Evolutionary conservation across 108 stramenopile genomes (phyloP).

Genomic region (Epipyxis sp.): DNA sequence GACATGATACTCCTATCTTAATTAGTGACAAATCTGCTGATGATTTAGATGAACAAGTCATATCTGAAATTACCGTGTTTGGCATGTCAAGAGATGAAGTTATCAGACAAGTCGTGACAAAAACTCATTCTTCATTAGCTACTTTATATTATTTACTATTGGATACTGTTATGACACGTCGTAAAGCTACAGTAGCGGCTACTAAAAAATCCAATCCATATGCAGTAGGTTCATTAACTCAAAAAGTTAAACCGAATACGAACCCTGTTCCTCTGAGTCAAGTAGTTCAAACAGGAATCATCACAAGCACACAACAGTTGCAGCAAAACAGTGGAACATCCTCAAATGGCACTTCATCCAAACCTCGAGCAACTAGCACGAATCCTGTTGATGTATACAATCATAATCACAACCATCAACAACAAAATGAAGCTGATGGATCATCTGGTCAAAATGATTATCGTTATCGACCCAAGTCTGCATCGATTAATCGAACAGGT

Average conservation of each 20-base stretch:
- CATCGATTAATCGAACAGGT: background rate
- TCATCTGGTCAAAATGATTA: background rate
- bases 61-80: background rate
- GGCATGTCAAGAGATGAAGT: slow-evolving; percentile 32
- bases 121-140: slow-evolving; percentile 33
- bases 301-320: background rate
- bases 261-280: background rate
- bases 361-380: background rate
- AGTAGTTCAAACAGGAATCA: background rate
- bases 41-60: slow-evolving; percentile 30
- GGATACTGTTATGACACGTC: background rate
- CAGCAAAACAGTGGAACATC: background rate
- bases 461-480: background rate
- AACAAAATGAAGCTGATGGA: background rate
- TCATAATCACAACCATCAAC: background rate
- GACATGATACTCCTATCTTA: slow-evolving; percentile 27
- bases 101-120: slow-evolving; percentile 18
- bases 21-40: slow-evolving; percentile 27
- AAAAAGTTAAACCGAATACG: background rate
- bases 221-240: background rate
- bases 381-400: background rate
- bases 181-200: background rate
- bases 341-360: background rate
- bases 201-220: background rate
- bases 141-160: slow-evolving; percentile 49